Evolutionary conservation across 2,329 filamentous ascomycete species (phyloP).

Genomic region (Drechslera avenae): DNA sequence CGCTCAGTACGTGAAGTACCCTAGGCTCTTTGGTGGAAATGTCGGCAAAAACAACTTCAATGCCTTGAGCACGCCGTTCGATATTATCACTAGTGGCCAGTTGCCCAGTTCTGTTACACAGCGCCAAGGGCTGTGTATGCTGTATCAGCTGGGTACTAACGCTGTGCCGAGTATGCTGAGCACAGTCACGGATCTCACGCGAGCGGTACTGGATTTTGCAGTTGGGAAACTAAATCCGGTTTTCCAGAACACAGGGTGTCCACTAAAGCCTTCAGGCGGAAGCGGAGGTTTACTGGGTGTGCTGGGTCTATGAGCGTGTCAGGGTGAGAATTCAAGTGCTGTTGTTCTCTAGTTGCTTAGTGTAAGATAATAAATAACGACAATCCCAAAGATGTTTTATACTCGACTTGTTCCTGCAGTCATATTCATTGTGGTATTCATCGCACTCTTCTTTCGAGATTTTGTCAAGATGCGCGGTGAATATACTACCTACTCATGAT

Average conservation of each 20-base stretch:
- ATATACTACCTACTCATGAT: no score
- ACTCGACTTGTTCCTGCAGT: no score
- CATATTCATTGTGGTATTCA: no score
- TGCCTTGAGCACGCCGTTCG: slow-evolving; percentile 43
- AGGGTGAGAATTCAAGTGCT: no score
- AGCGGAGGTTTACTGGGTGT: no score
- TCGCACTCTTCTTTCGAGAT: no score
- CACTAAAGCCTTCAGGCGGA: slow-evolving; percentile 1
- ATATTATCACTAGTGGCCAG: slow-evolving; percentile 48
- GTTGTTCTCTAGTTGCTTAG: no score
- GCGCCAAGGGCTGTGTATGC: slow-evolving; percentile 47
- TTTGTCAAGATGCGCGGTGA: no score
- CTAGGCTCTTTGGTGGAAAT: slow-evolving; percentile 53
- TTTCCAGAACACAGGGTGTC: slow-evolving; percentile 51
- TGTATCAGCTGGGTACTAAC: slow-evolving; percentile 52
- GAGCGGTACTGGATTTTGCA: slow-evolving; percentile 20
- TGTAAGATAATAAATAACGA: no score
- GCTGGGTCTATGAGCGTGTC: no score
- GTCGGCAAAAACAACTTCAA: slow-evolving; percentile 49
- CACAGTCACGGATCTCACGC: slow-evolving; percentile 15
- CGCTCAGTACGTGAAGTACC: slow-evolving; percentile 49
- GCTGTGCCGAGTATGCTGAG: slow-evolving; percentile 41
- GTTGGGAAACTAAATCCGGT: slow-evolving; percentile 28
- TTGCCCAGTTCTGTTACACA: slow-evolving; percentile 33
- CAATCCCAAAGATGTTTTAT: no score